Conservation (phyloP, 2,329 filamentous ascomycete genomes). For the Ceratocystis diversiconidia region DNA sequence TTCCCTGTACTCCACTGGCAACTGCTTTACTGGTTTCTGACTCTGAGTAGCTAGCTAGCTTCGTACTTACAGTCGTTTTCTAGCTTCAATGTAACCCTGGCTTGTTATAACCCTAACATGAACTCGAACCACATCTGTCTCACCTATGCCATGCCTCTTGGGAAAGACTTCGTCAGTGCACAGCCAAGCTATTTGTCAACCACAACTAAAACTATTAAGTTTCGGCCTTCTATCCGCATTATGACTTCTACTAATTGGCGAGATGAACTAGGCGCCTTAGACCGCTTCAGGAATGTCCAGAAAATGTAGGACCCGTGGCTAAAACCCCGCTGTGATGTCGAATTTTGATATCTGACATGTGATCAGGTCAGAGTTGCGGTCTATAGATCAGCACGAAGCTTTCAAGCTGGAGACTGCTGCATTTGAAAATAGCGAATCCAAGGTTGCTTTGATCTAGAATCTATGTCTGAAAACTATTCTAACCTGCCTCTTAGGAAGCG, state of each 20-base stretch:
- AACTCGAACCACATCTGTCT: not conserved
- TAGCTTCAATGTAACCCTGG: not conserved
- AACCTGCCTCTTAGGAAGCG: constrained; percentile 36
- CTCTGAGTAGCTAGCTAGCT: too few relatives aligned
- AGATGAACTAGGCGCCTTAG: constrained; percentile 12
- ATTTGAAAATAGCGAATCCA: constrained; percentile 27
- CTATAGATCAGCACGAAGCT: constrained; percentile 31
- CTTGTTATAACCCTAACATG: not conserved
- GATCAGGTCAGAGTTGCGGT: constrained; percentile 18
- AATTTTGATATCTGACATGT: constrained; percentile 8
- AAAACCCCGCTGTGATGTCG: constrained; percentile 15
- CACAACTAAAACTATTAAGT: not conserved
- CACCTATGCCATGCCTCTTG: not conserved
- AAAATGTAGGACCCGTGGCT: constrained; percentile 17
- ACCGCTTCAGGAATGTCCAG: constrained; percentile 12
- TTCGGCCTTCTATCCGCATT: not conserved
- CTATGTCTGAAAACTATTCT: constrained; percentile 18
- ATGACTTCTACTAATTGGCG: constrained; percentile 8
- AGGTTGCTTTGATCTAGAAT: not conserved
- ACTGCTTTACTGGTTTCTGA: too few relatives aligned
- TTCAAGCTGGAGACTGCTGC: constrained; percentile 52
- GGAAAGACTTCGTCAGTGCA: not conserved
- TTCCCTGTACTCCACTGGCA: too few relatives aligned
- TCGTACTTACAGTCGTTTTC: not conserved
- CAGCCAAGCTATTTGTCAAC: not conserved